Percentiles rank a stretch among this genome's conserved stretches.
phyloP scores from a whole-genome alignment of 805 yeast genomes.

The Kluyveromyces lactis region DNA sequence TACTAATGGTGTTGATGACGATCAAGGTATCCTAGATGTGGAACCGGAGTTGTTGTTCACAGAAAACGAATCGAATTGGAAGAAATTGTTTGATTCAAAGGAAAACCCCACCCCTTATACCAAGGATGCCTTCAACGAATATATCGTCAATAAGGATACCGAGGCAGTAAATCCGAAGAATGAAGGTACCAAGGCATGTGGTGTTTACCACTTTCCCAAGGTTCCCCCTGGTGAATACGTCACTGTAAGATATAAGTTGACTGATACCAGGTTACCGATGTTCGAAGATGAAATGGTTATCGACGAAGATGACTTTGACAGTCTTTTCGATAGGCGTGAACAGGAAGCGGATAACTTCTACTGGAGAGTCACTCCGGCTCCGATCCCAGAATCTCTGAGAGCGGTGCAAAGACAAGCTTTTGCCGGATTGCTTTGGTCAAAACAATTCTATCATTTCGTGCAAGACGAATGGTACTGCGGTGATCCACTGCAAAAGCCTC shows the following conservation, averaged over 20 bases:
- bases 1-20: too few species aligned
- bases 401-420: constrained; percentile 88
- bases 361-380: constrained; percentile 81
- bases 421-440: constrained; percentile 90
- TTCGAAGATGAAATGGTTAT: constrained; percentile 35
- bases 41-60: constrained; percentile 76
- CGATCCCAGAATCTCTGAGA: constrained; percentile 70
- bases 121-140: constrained; percentile 90
- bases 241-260: constrained; percentile 69
- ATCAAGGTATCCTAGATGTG: too few species aligned
- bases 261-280: constrained; percentile 28
- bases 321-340: constrained; percentile 57
- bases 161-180: constrained; percentile 61
- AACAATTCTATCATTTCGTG: constrained; percentile 81
- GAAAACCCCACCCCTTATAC: constrained; percentile 50
- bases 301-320: constrained; percentile 70
- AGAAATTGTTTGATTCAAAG: constrained; percentile 54
- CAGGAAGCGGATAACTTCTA: constrained; percentile 91
- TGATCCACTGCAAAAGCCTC: constrained; percentile 64
- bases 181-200: constrained; percentile 77
- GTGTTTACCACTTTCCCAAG: constrained; percentile 72
- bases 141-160: constrained; percentile 51
- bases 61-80: constrained; percentile 78
- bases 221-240: constrained; percentile 85
- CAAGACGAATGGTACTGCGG: constrained; percentile 84